Conservation (phyloP, 2,329 filamentous ascomycete species). For the Pseudogymnoascus sp. region DNA sequence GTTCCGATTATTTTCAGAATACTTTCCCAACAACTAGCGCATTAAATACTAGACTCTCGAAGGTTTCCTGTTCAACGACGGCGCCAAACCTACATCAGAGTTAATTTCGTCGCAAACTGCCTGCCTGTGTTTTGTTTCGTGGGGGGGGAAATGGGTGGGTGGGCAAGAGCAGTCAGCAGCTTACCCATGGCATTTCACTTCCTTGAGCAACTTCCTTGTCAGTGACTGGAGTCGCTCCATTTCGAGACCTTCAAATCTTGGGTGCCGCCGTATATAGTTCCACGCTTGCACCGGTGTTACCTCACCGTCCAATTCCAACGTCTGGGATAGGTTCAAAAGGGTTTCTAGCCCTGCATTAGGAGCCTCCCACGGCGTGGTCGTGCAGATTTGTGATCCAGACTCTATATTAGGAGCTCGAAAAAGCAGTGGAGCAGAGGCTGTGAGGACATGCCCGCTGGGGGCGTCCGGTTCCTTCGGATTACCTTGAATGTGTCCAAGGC, state of each 20-base stretch:
- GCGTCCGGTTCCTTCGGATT: neutral
- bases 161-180: constrained; percentile 12
- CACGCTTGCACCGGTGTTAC: constrained; percentile 36
- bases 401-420: neutral
- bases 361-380: constrained; percentile 11
- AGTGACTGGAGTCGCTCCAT: constrained; percentile 24
- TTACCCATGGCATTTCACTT: constrained; percentile 34
- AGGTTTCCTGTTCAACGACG: neutral
- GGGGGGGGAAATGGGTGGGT: neutral
- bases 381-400: neutral
- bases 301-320: constrained; percentile 28
- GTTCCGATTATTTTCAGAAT: neutral
- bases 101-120: neutral
- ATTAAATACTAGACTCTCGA: neutral
- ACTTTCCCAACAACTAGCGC: neutral
- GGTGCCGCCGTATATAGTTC: constrained; percentile 29
- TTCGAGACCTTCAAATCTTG: constrained; percentile 28
- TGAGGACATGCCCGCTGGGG: neutral
- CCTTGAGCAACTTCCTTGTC: constrained; percentile 24
- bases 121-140: neutral
- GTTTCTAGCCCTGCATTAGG: constrained; percentile 21
- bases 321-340: constrained; percentile 22
- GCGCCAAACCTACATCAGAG: neutral
- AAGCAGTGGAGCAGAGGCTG: neutral
- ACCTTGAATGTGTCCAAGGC: neutral